A percentile compares a stretch with the other conserved stretches of the same genome.
These are phyloP conservation scores for Microthlaspi erraticum DNA, from an alignment of 345 rosid species.

Conservation along the genomic window DNA sequence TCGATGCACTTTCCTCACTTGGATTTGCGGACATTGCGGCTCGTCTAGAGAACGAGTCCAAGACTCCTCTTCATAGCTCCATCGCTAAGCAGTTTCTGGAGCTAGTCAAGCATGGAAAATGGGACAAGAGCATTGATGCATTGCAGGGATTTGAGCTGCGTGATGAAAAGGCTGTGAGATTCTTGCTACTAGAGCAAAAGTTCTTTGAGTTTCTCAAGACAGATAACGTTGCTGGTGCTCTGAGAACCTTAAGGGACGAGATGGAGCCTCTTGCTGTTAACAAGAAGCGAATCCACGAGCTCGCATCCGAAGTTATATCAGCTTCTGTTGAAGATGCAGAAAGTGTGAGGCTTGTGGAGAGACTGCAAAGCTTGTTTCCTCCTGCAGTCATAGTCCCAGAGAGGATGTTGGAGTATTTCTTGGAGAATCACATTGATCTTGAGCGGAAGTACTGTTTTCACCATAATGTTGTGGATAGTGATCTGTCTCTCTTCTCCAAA, in stretches of 20 bases:
- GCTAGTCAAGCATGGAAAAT: slow-evolving; percentile 51
- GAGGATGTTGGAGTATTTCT: slow-evolving; percentile 60
- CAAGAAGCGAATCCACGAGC: slow-evolving; percentile 45
- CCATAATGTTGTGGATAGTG: slow-evolving; percentile 53
- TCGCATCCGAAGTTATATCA: slow-evolving; percentile 46
- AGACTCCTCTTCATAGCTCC: slow-evolving; percentile 48
- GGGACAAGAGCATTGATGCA: slow-evolving; percentile 58
- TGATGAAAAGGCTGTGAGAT: slow-evolving; percentile 46
- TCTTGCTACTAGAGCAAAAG: slow-evolving; percentile 61
- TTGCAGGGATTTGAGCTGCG: slow-evolving; percentile 41
- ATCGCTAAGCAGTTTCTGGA: slow-evolving; percentile 46
- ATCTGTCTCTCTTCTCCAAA: slow-evolving; percentile 54
- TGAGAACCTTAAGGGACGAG: slow-evolving; percentile 51
- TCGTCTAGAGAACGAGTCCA: slow-evolving; percentile 56
- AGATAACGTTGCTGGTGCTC: slow-evolving; percentile 44
- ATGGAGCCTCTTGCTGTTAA: slow-evolving; percentile 55
- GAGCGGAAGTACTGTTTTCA: slow-evolving; percentile 47
- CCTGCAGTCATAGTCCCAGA: slow-evolving; percentile 49
- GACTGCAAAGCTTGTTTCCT: slow-evolving; percentile 56
- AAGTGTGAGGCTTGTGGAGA: slow-evolving; percentile 42
- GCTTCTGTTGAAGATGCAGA: slow-evolving; percentile 27
- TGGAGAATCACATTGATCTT: slow-evolving; percentile 50
- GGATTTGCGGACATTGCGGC: slow-evolving; percentile 52
- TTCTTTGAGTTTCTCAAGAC: slow-evolving; percentile 48
- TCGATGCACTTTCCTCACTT: slow-evolving; percentile 59